Percentiles rank a stretch among this genome's conserved stretches.
These are phyloP conservation scores for Staphylotrichum longicolle DNA, from an alignment of 495 filamentous ascomycete species.

Conservation along the genomic window DNA sequence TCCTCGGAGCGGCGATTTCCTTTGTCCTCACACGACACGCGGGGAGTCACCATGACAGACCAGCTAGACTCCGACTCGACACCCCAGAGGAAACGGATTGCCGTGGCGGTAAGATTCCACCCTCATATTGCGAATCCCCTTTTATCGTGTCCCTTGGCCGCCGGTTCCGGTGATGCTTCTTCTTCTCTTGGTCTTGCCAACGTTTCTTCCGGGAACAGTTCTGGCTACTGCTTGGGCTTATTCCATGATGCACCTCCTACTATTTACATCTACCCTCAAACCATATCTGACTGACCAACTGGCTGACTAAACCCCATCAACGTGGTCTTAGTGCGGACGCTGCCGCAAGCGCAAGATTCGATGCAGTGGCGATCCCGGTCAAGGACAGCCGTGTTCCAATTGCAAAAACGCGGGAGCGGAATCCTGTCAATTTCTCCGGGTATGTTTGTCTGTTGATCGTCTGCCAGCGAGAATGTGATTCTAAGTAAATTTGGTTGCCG, in stretches of 20 bases:
- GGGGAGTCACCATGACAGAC: conserved; percentile 43
- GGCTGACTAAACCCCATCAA: too few relatives aligned
- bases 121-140: background rate
- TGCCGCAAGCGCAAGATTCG: conserved; percentile 95
- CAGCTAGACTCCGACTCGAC: conserved; percentile 41
- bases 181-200: too few relatives aligned
- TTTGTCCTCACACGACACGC: conserved; percentile 35
- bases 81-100: conserved; percentile 57
- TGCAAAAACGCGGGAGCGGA: conserved; percentile 72
- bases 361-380: conserved; percentile 82
- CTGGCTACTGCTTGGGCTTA: background rate
- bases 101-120: conserved; percentile 60
- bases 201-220: too few relatives aligned
- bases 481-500: conserved; percentile 20
- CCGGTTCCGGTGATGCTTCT: too few relatives aligned
- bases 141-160: too few relatives aligned
- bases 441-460: conserved; percentile 35
- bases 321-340: conserved; percentile 65
- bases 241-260: background rate
- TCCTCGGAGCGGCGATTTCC: conserved; percentile 39
- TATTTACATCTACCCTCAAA: too few relatives aligned
- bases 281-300: too few relatives aligned
- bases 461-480: background rate
- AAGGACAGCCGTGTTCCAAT: conserved; percentile 74
- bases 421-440: conserved; percentile 75